Evolutionary conservation across 2,329 filamentous ascomycete genomes (phyloP), one percentile per base, ranked within the genome.

Genomic region (Tolypocladium sp.): DNA sequence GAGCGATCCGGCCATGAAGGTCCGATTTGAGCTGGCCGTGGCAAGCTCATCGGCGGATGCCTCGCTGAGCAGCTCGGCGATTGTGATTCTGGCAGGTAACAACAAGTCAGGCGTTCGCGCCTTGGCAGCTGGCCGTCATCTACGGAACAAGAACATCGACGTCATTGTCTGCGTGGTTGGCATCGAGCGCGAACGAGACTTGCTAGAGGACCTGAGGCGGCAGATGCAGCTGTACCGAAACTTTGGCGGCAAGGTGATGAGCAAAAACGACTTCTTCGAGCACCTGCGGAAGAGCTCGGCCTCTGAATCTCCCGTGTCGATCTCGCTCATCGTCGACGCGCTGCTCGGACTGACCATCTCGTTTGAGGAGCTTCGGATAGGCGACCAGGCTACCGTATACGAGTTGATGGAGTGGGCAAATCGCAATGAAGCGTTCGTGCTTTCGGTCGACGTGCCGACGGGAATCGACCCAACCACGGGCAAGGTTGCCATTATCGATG

Each of bases 371-470:
- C 79, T 97, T 35, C 84, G 91, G 41, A 89, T 87, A 2, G 88
- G 89, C 20, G 90, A 96, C 64, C 91, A 95, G 70, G 86, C 88
- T 4, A 89, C 88, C 0, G 90, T 91, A 0, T 92, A 95, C 68
- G 89, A 95, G 69, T 84, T 97, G 68, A 94, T 97, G 68, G 89
- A 92, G 63, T 97, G 92, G 92, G 89, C 91, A 3, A 97, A 97
- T 70, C 88, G 92, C 63, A 90, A 88, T 69, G 90, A 92, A 63
- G 87, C 91, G 0, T 86, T 88, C 60, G 88, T 94, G 3, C 77
- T 99, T 25, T 90, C 92, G 0, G 84, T 99, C n/a, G 93, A 96
- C 70, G 85, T 95, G 7, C 94, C 94, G 0, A 93, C 90, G 0
- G 94, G 94, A 6, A 85, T 96, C 56, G 91, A 93, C 63, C 91